Conservation (phyloP, 139 green algal species). For the Picochlorum costavermella region DNA sequence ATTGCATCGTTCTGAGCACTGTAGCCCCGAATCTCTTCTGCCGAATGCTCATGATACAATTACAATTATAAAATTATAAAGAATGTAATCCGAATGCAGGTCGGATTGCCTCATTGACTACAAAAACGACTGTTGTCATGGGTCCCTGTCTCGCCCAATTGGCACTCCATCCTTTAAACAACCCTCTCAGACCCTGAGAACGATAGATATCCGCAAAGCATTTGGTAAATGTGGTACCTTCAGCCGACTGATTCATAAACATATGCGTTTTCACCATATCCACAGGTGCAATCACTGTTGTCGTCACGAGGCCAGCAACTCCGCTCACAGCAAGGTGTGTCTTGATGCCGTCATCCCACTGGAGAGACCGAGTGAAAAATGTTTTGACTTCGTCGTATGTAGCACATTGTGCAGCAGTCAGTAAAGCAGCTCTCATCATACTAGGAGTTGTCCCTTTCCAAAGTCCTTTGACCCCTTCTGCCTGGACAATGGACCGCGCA, state of each 20-base stretch:
- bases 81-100: constrained; percentile 3
- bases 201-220: constrained; percentile 30
- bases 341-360: constrained; percentile 41
- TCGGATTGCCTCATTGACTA: constrained; percentile 35
- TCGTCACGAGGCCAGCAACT: constrained; percentile 78
- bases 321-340: constrained; percentile 55
- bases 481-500: constrained; percentile 32
- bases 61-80: neutral
- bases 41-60: neutral
- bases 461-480: constrained; percentile 58
- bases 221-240: neutral
- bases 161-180: constrained; percentile 49
- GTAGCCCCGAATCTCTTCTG: constrained; percentile 10
- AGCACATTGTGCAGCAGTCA: constrained; percentile 73
- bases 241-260: constrained; percentile 18
- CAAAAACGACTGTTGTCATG: constrained; percentile 65
- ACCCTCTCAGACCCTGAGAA: constrained; percentile 33
- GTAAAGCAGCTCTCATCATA: constrained; percentile 54
- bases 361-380: constrained; percentile 28
- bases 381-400: constrained; percentile 79
- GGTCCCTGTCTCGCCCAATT: constrained; percentile 57
- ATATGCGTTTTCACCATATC: constrained; percentile 79
- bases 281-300: constrained; percentile 73
- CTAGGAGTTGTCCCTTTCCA: constrained; percentile 70
- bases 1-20: constrained; percentile 3